These are phyloP conservation scores for Erigeron canadensis DNA, from an alignment of 129 eudicot species.

Conservation along the genomic window DNA sequence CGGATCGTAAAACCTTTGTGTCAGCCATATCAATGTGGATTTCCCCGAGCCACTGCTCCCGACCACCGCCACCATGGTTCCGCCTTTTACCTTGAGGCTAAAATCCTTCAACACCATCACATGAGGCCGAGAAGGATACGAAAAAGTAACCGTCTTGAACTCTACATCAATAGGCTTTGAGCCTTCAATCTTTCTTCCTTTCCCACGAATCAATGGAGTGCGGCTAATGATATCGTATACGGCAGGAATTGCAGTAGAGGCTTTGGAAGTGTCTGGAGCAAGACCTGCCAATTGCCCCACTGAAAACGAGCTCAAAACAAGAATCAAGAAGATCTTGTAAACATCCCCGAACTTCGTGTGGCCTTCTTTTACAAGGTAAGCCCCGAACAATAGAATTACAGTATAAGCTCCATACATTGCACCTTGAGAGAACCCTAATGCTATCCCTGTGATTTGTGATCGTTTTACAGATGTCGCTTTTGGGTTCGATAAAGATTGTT, in stretches of 20 bases:
- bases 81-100: conserved; percentile 59
- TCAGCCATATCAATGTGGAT: conserved; percentile 76
- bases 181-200: conserved; percentile 46
- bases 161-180: conserved; percentile 59
- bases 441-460: conserved; percentile 66
- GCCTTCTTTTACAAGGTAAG: conserved; percentile 58
- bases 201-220: conserved; percentile 50
- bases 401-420: conserved; percentile 84
- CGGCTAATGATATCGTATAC: conserved; percentile 50
- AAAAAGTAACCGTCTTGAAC: conserved; percentile 61
- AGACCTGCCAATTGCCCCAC: conserved; percentile 87
- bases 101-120: conserved; percentile 65
- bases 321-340: conserved; percentile 77
- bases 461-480: conserved; percentile 48
- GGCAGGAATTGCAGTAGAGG: conserved; percentile 59
- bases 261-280: conserved; percentile 82
- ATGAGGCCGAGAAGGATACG: conserved; percentile 73
- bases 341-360: conserved; percentile 58
- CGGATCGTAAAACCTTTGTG: conserved; percentile 83
- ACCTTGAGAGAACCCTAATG: conserved; percentile 78
- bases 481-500: conserved; percentile 55
- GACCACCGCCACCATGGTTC: conserved; percentile 80
- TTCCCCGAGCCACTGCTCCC: conserved; percentile 87
- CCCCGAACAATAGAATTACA: conserved; percentile 57
- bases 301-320: conserved; percentile 79